These are phyloP conservation scores for Phytophthora quininea DNA, from an alignment of 352 stramenopile species.

Conservation along the genomic window DNA sequence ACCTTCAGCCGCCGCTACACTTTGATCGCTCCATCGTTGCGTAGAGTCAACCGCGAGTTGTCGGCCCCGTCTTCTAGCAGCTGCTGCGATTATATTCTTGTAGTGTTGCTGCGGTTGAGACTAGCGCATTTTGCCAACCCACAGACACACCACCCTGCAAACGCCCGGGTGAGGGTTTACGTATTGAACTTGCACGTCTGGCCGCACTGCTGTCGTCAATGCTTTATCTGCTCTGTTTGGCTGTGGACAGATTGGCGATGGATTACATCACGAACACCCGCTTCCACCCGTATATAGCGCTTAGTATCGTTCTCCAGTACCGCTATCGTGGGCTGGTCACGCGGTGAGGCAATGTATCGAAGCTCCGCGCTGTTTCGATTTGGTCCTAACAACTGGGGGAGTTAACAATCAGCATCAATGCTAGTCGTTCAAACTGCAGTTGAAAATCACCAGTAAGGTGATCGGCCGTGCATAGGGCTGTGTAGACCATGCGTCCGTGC, in stretches of 20 bases:
- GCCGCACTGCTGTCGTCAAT: neutral
- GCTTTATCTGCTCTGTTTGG: neutral
- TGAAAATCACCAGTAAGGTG: too few species aligned
- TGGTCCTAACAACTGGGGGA: neutral
- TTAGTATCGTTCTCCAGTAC: neutral
- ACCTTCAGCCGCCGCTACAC: neutral
- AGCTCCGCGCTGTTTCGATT: neutral
- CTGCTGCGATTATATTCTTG: neutral
- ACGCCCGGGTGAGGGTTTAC: neutral
- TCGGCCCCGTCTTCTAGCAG: neutral
- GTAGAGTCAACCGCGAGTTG: neutral
- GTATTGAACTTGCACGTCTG: neutral
- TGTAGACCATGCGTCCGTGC: too few species aligned
- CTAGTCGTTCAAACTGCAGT: neutral
- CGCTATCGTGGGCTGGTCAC: neutral
- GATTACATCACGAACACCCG: neutral
- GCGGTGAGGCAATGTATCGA: neutral
- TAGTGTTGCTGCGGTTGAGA: neutral
- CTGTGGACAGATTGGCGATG: neutral
- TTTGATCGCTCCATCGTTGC: neutral
- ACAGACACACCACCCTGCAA: neutral
- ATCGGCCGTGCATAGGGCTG: too few species aligned
- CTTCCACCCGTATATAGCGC: neutral
- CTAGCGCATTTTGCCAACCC: neutral
- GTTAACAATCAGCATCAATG: neutral